Percentiles rank a stretch among this genome's conserved stretches.
Conservation (phyloP, 257 asterid species). For the Solanum virginianum region DNA sequence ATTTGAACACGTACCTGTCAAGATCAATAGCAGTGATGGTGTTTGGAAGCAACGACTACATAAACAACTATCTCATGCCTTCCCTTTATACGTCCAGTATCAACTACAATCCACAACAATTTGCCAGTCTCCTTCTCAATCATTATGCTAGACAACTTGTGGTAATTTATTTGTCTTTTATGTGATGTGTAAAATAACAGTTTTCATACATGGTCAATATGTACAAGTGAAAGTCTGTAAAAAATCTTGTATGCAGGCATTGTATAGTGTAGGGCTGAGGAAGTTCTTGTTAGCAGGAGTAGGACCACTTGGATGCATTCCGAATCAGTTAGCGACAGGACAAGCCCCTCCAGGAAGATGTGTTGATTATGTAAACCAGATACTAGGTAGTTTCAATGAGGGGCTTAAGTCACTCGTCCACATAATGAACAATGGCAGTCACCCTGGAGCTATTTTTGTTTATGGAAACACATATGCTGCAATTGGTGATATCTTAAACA, state of each 20-base stretch:
- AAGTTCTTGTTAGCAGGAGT: slow-evolving; percentile 53
- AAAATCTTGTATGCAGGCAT: slow-evolving; percentile 16
- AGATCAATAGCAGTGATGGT: slow-evolving; percentile 49
- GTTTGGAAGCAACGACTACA: slow-evolving; percentile 90
- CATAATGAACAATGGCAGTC: slow-evolving; percentile 52
- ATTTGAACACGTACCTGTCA: slow-evolving; percentile 33
- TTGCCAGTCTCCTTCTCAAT: slow-evolving; percentile 61
- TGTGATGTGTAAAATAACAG: not conserved
- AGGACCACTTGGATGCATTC: slow-evolving; percentile 93
- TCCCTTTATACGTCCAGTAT: slow-evolving; percentile 46
- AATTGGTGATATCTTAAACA: slow-evolving; percentile 60
- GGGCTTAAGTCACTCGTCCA: slow-evolving; percentile 48
- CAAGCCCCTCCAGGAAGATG: slow-evolving; percentile 63
- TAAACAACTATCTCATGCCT: slow-evolving; percentile 82
- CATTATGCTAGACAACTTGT: slow-evolving; percentile 66
- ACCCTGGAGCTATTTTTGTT: slow-evolving; percentile 60
- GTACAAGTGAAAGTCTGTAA: not conserved
- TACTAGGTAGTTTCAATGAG: slow-evolving; percentile 52
- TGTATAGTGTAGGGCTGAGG: slow-evolving; percentile 64
- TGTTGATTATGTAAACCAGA: slow-evolving; percentile 72
- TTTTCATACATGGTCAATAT: not conserved
- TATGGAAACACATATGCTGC: slow-evolving; percentile 55
- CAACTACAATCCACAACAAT: slow-evolving; percentile 57
- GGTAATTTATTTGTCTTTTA: not conserved
- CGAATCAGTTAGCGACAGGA: slow-evolving; percentile 62